Conservation (phyloP, 257 asterid species). For the Fraxinus excelsior region DNA sequence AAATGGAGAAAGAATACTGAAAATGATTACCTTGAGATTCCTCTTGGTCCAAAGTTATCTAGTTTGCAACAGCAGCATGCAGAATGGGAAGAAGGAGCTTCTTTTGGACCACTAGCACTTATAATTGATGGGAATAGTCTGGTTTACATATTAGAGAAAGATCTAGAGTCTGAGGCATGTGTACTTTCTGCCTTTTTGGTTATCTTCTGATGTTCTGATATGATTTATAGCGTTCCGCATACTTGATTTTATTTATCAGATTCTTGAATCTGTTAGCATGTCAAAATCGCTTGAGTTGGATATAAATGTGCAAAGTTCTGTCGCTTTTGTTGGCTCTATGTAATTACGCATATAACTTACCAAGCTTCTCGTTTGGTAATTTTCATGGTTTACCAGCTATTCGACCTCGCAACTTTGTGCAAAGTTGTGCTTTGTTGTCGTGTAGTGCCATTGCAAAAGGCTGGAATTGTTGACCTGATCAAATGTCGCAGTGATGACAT, state of each 20-base stretch:
- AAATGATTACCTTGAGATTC: constrained; percentile 49
- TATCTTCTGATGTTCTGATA: constrained; percentile 6
- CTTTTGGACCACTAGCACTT: constrained; percentile 72
- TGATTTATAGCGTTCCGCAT: constrained; percentile 17
- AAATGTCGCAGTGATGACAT: constrained; percentile 92
- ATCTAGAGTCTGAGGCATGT: constrained; percentile 80
- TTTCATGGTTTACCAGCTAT: constrained; percentile 61
- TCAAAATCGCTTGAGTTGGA: constrained; percentile 4
- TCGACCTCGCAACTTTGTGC: constrained; percentile 88
- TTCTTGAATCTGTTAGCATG: constrained; percentile 18
- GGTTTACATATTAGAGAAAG: constrained; percentile 94
- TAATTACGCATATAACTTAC: constrained; percentile 6
- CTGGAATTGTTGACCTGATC: constrained; percentile 94
- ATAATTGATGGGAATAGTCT: constrained; percentile 97
- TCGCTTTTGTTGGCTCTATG: constrained; percentile 18
- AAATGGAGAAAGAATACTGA: constrained; percentile 47
- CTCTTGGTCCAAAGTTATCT: constrained; percentile 49
- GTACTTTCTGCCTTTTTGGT: constrained; percentile 14
- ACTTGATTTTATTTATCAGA: constrained; percentile 22
- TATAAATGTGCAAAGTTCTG: constrained; percentile 8
- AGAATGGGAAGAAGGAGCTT: constrained; percentile 46
- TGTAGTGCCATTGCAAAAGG: constrained; percentile 98
- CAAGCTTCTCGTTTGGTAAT: constrained; percentile 34
- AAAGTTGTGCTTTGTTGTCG: constrained; percentile 93
- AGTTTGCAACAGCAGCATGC: constrained; percentile 39